A percentile compares a stretch with the other conserved stretches of the same genome.
Conservation (phyloP, 2,329 filamentous ascomycete species). For the Cercospora sp. region DNA sequence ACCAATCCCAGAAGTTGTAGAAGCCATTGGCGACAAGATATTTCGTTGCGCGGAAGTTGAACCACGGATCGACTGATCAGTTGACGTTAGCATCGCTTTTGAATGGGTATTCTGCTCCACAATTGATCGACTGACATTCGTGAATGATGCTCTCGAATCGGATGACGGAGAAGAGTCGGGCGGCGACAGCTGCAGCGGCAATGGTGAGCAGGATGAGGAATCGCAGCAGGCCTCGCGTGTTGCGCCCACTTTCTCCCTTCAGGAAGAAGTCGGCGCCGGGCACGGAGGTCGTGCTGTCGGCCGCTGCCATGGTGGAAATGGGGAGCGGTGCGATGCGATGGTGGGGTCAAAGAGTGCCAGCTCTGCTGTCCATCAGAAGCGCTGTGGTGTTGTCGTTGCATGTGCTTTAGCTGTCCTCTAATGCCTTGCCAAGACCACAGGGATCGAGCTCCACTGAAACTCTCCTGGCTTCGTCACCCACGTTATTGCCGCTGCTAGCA, state of each 20-base stretch:
- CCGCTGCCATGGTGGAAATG: constrained; percentile 19
- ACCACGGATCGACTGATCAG: constrained; percentile 90
- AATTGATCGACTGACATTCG: constrained; percentile 72
- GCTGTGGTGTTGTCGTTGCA: constrained; percentile 7
- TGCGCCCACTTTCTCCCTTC: constrained; percentile 76
- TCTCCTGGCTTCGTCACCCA: constrained; percentile 2
- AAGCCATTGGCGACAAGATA: constrained; percentile 97
- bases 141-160: constrained; percentile 99
- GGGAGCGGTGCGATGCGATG: background rate
- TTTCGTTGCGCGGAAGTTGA: constrained; percentile 98
- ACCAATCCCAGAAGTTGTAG: constrained; percentile 99
- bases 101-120: background rate
- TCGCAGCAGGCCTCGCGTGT: constrained; percentile 79
- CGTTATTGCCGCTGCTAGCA: background rate
- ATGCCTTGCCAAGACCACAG: background rate
- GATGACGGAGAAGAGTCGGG: constrained; percentile 97
- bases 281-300: constrained; percentile 22
- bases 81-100: constrained; percentile 21
- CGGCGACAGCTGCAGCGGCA: constrained; percentile 85
- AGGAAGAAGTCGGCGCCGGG: constrained; percentile 55
- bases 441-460: constrained; percentile 6
- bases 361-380: constrained; percentile 8
- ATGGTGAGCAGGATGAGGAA: constrained; percentile 89
- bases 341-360: constrained; percentile 9
- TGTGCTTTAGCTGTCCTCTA: constrained; percentile 7